Evolutionary conservation across 129 eudicot species (phyloP).

Genomic region (sunflower (Helianthus annuus)): DNA sequence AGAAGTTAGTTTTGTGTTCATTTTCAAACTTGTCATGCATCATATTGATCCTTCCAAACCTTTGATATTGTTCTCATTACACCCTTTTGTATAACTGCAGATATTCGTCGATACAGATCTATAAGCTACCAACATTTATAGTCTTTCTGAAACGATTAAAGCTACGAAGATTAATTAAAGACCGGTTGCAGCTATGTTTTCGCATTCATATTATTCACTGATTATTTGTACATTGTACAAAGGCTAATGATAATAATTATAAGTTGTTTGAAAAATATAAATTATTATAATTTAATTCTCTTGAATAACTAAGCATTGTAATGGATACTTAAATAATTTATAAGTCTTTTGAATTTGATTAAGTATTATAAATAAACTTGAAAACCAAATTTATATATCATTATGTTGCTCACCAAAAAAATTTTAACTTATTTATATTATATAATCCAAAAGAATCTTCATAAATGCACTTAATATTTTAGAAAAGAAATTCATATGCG

Average conservation of each 20-base stretch:
- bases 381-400: too few relatives aligned
- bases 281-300: too few relatives aligned
- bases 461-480: background rate
- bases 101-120: constrained; percentile 71
- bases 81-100: constrained; percentile 44
- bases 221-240: constrained; percentile 1
- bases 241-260: background rate
- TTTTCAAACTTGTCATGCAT: background rate
- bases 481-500: background rate
- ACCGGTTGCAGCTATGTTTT: background rate
- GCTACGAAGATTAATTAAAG: background rate
- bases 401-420: too few relatives aligned
- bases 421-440: too few relatives aligned
- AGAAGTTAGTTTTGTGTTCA: constrained; percentile 54
- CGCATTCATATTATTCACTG: background rate
- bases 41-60: background rate
- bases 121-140: constrained; percentile 7
- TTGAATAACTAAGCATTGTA: too few relatives aligned
- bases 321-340: too few relatives aligned
- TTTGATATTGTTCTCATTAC: constrained; percentile 12
- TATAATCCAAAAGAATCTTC: too few relatives aligned
- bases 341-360: too few relatives aligned
- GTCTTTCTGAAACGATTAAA: constrained; percentile 1
- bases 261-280: too few relatives aligned
- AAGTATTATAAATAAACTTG: too few relatives aligned